A percentile compares a stretch with the other conserved stretches of the same genome.
Evolutionary conservation across 2,329 filamentous ascomycete species (phyloP).

Genomic region (Hymenoscyphus fructigenus): DNA sequence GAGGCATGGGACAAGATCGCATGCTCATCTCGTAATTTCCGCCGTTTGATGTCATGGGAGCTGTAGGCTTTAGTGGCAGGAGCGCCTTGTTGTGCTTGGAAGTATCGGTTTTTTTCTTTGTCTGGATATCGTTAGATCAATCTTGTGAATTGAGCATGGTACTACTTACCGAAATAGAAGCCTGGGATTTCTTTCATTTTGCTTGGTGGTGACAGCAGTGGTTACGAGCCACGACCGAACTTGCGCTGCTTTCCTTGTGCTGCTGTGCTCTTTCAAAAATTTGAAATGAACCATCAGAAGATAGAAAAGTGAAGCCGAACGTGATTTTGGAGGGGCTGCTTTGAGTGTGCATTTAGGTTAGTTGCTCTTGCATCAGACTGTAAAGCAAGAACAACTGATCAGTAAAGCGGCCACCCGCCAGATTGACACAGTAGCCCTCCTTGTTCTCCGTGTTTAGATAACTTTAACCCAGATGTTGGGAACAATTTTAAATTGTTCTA

Average conservation of each 20-base stretch:
- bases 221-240: conserved; percentile 9
- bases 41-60: conserved; percentile 56
- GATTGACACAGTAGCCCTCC: no score
- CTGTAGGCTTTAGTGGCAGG: conserved; percentile 54
- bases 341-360: no score
- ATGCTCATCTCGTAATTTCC: conserved; percentile 46
- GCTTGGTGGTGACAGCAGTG: neutral
- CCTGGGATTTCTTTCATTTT: conserved; percentile 46
- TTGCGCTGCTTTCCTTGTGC: neutral
- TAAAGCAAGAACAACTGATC: no score
- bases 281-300: no score
- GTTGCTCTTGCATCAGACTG: no score
- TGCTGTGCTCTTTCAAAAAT: neutral
- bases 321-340: no score
- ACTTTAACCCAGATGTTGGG: no score
- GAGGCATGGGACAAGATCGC: conserved; percentile 19
- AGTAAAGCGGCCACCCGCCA: no score
- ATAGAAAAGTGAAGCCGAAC: no score
- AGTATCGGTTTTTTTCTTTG: conserved; percentile 61
- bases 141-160: neutral
- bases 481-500: no score
- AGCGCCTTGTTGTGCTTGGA: conserved; percentile 58
- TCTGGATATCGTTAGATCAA: conserved; percentile 41
- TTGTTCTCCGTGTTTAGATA: no score
- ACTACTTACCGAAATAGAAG: conserved; percentile 51